Conservation (phyloP, 768 basidiomycete genomes). For the Trametes cingulata region DNA sequence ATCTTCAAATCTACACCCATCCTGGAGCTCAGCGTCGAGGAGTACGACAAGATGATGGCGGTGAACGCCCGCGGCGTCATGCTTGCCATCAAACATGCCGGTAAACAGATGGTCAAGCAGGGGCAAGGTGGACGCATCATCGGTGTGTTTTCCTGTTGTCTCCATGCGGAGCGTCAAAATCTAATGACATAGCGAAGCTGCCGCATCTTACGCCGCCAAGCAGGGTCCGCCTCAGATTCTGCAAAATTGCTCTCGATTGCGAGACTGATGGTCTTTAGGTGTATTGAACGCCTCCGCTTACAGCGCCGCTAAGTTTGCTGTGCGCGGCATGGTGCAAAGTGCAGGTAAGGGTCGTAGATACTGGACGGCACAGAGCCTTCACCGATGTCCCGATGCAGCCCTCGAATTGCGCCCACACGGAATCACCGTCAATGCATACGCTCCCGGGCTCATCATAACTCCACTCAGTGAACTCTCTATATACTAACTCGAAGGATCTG, state of each 20-base stretch:
- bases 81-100: constrained; percentile 43
- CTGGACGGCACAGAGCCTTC: background rate
- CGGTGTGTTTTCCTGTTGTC: constrained; percentile 23
- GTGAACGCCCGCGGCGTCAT: constrained; percentile 38
- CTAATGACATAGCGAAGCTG: constrained; percentile 9
- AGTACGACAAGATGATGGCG: constrained; percentile 23
- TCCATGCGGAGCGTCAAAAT: background rate
- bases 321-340: constrained; percentile 29
- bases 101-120: constrained; percentile 41
- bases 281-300: constrained; percentile 17
- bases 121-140: constrained; percentile 42
- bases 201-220: constrained; percentile 18
- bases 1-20: constrained; percentile 15
- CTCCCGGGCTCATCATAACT: constrained; percentile 30
- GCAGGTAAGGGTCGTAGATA: constrained; percentile 9
- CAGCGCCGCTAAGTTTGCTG: constrained; percentile 28
- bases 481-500: background rate
- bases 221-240: constrained; percentile 11
- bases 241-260: background rate
- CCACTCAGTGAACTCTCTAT: constrained; percentile 11
- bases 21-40: constrained; percentile 12
- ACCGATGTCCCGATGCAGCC: constrained; percentile 18
- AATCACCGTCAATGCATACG: constrained; percentile 32
- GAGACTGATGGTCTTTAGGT: background rate
- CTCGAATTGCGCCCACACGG: constrained; percentile 23